Evolutionary conservation across 768 basidiomycete species (phyloP).

Genomic region (Roridomyces roridus): DNA sequence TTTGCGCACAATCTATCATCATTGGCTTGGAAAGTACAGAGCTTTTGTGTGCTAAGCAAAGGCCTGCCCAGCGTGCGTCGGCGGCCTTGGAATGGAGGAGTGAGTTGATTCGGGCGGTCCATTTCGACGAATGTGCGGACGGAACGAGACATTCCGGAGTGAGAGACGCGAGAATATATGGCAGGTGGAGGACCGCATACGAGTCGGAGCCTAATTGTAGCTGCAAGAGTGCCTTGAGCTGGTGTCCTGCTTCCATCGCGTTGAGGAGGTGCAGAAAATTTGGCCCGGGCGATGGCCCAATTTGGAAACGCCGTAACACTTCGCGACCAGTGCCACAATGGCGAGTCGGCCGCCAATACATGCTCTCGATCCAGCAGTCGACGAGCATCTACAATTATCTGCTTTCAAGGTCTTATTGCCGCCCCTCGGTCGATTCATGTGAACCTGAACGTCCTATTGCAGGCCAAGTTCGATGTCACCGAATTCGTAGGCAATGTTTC

Average conservation of each 20-base stretch:
- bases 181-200: slow-evolving; percentile 62
- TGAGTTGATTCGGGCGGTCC: slow-evolving; percentile 75
- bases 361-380: slow-evolving; percentile 57
- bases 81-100: slow-evolving; percentile 79
- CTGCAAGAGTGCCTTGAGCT: slow-evolving; percentile 70
- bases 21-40: slow-evolving; percentile 59
- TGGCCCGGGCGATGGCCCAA: no score
- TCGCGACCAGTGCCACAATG: no score
- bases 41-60: slow-evolving; percentile 75
- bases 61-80: slow-evolving; percentile 81
- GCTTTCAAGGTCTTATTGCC: slow-evolving; percentile 56
- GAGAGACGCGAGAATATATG: slow-evolving; percentile 64
- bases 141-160: slow-evolving; percentile 57
- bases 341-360: slow-evolving; percentile 20
- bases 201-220: slow-evolving; percentile 75
- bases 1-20: slow-evolving; percentile 74
- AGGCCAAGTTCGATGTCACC: slow-evolving; percentile 93
- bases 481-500: slow-evolving; percentile 87
- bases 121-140: slow-evolving; percentile 75
- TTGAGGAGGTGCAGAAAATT: slow-evolving; percentile 13
- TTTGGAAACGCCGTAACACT: slow-evolving; percentile 23
- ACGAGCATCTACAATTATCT: slow-evolving; percentile 57
- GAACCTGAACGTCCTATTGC: slow-evolving; percentile 14
- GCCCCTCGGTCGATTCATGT: slow-evolving; percentile 1
- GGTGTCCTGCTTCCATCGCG: slow-evolving; percentile 55